Base-by-base conservation (phyloP, 805 yeast species). In the Candida stauntonica region DNA sequence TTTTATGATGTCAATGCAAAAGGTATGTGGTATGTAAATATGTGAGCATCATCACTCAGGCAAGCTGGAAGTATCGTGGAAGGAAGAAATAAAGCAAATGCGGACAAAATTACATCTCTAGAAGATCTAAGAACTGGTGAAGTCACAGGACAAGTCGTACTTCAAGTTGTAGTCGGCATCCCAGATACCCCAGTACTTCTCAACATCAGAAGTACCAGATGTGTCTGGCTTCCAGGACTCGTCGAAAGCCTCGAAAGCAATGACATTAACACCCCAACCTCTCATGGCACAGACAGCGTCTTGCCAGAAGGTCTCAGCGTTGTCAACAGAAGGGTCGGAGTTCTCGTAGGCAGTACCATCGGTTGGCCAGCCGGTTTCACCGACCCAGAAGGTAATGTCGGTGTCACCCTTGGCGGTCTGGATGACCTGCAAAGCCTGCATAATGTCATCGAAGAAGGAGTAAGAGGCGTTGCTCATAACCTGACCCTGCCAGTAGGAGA, bases 401-500 rank as follows among this genome's bases (percentile, higher is more conserved):
- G 91, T 81, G 44, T 83, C 67, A 47, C 96, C 96, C 73, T 91
- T 89, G 54, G 75, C 64, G 52, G 86, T 70, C 74, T 91, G 96
- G 56, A 91, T 78, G 45, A 73, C 70, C 71, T 87, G 95, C 63
- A 91, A 70, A 50, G 97, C 96, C 74, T 91, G 97, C 96, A 89
- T 88, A 64, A 91, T 86, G 64, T 91, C 97, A 62, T 89, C 97
- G 51, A 87, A 77, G 82, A 89, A 91, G 3, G 96, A 87, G 74
- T 77, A 86, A 14, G 95, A 78, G 19, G 96, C 77, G 63, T 89
- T 89, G 35, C 63, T 58, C 75, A 73, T 75, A 51, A 87, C 74
- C 71, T 88, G 97, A 31, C 97, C 97, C 72, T 91, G 98, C 98
- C 98, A 91, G 81, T 89, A 91, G 7, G 97, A 86, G 76, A 91